Base-by-base conservation (phyloP, 345 rosid species). In the Eutrema yunnanense region DNA sequence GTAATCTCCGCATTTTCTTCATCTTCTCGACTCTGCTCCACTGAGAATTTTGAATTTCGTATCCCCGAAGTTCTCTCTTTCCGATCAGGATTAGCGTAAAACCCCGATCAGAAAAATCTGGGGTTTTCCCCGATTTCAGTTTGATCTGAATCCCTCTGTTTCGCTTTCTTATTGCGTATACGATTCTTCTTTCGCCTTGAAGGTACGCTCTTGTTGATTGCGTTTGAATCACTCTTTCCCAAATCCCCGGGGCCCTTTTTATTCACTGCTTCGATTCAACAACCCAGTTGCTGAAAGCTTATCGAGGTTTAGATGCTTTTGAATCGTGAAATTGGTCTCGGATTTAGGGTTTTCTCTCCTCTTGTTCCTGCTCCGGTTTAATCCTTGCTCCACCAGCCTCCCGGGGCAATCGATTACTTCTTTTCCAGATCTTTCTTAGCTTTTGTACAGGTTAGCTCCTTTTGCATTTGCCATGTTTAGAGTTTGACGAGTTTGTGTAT, bases 361-460 rank as follows among this genome's bases (percentile, higher is more conserved):
- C 12, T 11, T 49, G 32, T 3, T 51, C 26, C 42, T 46, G 12
- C 48, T 54, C 46, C 16, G 61, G 53, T 19, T 51, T 42, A 43
- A 46, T 36, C 29, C 7, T 49, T 67, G 2, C 14, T n/a, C 51
- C 29, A 2, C 36, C 16, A 7, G n/a, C 33, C 52, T 51, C 53
- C 37, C 6, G n/a, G 14, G 5, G 19, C 9, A 38, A 48, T 56
- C 19, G 13, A 44, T 9, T 16, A 13, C 9, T 8, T n/a, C 29
- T 5, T 37, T n/a, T 36, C 4, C 58, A 71, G 67, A 71, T 62
- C 62, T 4, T 50, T 27, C 30, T 44, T 30, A 26, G 19, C 43
- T 30, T 46, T 19, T 67, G 75, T 76, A 54, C 75, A 64, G 80
- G 56, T 65, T 55, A 53, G 19, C 69, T 74, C 38, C 34, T 71